Percentiles rank a stretch among this genome's conserved stretches.
Evolutionary conservation across 73 alveolate species (phyloP).

Genomic region (Blepharisma stoltei): DNA sequence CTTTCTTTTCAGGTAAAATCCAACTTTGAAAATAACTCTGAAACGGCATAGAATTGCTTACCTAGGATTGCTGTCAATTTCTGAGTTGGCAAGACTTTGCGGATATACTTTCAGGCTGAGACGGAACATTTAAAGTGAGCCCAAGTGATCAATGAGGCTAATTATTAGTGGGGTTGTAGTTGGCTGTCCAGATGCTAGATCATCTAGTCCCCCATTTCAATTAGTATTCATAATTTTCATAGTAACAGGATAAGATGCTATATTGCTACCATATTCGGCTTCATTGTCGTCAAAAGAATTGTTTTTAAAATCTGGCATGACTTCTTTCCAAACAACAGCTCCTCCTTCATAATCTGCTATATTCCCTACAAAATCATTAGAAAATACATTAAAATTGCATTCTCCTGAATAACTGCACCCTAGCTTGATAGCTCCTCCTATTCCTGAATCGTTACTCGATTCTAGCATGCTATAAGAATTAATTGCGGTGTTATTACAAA

Average conservation of each 20-base stretch:
- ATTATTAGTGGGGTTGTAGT: too few species aligned
- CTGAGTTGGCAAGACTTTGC: too few species aligned
- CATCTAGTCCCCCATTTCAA: too few species aligned
- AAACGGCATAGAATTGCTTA: too few species aligned
- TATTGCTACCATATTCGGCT: not conserved
- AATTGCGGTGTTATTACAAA: too few species aligned
- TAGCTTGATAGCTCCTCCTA: not conserved
- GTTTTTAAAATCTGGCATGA: not conserved
- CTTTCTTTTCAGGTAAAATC: too few species aligned
- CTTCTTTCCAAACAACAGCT: not conserved
- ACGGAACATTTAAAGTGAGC: too few species aligned
- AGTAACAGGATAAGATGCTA: not conserved
- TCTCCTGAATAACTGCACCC: not conserved
- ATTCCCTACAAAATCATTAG: not conserved
- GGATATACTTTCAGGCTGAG: too few species aligned
- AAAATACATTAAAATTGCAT: not conserved
- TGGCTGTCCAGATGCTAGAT: too few species aligned
- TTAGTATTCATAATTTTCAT: not conserved
- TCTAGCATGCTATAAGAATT: not conserved
- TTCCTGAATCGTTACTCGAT: not conserved
- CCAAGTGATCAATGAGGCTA: too few species aligned
- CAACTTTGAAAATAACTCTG: too few species aligned
- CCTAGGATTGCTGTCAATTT: too few species aligned
- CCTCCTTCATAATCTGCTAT: slow-evolving; percentile 12
- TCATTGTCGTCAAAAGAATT: not conserved